Conservation (phyloP, 805 yeast species). For the Monosporozyma servazzii region DNA sequence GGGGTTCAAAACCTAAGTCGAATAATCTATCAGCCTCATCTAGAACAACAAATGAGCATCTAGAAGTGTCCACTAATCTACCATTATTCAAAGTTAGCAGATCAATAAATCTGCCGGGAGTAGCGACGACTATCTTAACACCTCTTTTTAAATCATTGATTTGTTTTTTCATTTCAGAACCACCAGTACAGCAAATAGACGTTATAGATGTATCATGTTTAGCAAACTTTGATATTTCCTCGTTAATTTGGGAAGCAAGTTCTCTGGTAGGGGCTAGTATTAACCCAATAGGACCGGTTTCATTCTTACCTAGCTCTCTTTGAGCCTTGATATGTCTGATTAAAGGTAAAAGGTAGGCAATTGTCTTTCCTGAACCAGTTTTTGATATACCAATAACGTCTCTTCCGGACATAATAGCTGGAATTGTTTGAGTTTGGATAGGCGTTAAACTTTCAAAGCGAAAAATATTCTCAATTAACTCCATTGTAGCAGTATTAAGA, state of each 20-base stretch:
- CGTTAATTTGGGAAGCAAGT: slow-evolving; percentile 72
- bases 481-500: slow-evolving; percentile 49
- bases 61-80: slow-evolving; percentile 48
- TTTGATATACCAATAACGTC: slow-evolving; percentile 92
- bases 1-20: slow-evolving; percentile 96
- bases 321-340: slow-evolving; percentile 78
- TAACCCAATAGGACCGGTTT: slow-evolving; percentile 70
- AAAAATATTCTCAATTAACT: slow-evolving; percentile 41
- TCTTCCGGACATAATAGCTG: slow-evolving; percentile 80
- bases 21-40: slow-evolving; percentile 97
- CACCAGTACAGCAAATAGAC: slow-evolving; percentile 84
- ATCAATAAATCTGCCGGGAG: slow-evolving; percentile 93
- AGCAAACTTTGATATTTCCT: slow-evolving; percentile 53
- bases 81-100: slow-evolving; percentile 77
- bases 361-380: slow-evolving; percentile 94
- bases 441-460: slow-evolving; percentile 64
- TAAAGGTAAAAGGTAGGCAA: slow-evolving; percentile 78
- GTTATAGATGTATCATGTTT: slow-evolving; percentile 29
- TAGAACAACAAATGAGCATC: slow-evolving; percentile 74
- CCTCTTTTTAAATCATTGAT: slow-evolving; percentile 73
- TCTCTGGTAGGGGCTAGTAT: slow-evolving; percentile 90
- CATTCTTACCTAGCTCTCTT: slow-evolving; percentile 36
- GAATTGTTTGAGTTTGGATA: slow-evolving; percentile 84
- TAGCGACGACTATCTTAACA: slow-evolving; percentile 75
- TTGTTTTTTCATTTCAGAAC: slow-evolving; percentile 72